Percentiles rank a stretch among this genome's conserved stretches.
Conservation (phyloP, 140 eudicot species). For the Senecio squalidus region DNA sequence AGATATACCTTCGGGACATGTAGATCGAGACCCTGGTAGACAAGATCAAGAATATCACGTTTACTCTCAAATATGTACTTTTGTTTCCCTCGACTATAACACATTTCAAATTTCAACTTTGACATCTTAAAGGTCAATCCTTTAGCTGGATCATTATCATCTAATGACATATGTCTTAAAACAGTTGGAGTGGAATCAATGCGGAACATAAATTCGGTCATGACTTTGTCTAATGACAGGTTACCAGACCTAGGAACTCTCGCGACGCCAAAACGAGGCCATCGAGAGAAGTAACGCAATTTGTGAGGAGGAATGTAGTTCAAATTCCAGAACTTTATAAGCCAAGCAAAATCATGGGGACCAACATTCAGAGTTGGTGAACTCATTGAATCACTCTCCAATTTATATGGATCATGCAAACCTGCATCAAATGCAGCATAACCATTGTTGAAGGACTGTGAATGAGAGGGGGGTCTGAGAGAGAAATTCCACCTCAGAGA, state of each 20-base stretch:
- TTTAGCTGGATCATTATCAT: slow-evolving; percentile 95
- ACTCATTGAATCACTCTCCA: slow-evolving; percentile 31
- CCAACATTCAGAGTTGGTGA: slow-evolving; percentile 68
- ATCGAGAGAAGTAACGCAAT: slow-evolving; percentile 80
- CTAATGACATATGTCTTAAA: slow-evolving; percentile 74
- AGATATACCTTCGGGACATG: slow-evolving; percentile 80
- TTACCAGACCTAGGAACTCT: slow-evolving; percentile 94
- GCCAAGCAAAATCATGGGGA: slow-evolving; percentile 97
- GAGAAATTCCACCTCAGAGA: slow-evolving; percentile 83
- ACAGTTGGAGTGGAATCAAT: slow-evolving; percentile 81
- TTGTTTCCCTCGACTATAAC: slow-evolving; percentile 79
- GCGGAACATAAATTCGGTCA: slow-evolving; percentile 97
- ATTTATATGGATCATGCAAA: slow-evolving; percentile 30
- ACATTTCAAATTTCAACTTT: slow-evolving; percentile 74
- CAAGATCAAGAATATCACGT: slow-evolving; percentile 90
- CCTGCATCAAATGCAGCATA: slow-evolving; percentile 37
- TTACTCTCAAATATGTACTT: slow-evolving; percentile 78
- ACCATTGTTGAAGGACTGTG: slow-evolving; percentile 41
- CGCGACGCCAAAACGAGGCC: slow-evolving; percentile 96
- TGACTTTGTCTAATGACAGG: slow-evolving; percentile 86
- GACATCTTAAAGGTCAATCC: slow-evolving; percentile 79
- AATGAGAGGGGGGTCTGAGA: slow-evolving; percentile 60
- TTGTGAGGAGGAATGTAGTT: slow-evolving; percentile 85
- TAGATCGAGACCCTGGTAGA: slow-evolving; percentile 91
- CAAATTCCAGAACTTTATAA: slow-evolving; percentile 78